Base-by-base conservation (phyloP, 176 grass and related monocot species). In the Hordeum marinum region DNA sequence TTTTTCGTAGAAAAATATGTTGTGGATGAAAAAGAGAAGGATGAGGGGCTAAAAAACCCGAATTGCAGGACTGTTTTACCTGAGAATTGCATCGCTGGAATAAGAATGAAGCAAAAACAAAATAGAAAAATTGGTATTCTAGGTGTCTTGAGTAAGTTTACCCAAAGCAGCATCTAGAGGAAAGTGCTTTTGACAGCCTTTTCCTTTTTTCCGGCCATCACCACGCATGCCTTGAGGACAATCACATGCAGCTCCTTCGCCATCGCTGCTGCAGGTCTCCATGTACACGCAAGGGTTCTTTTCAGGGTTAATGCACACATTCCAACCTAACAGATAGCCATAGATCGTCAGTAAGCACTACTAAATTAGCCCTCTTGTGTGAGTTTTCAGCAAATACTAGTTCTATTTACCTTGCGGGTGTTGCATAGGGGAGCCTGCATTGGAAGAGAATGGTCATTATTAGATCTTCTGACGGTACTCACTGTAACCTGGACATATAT, bases 371-470 rank as follows among this genome's bases (percentile, higher is more conserved):
- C 15, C 9, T 52, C 41, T 65, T 18, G 20, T 68, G 35, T 0
- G 0, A 20, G 11, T 37, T 9, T 14, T 20, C 2, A 13, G 63
- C 21, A 60, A 34, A 24, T n/a, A 9, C 8, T 57, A 11, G 13
- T 20, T 35, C 9, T 75, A 23, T 23, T 11, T 81, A 87, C 60
- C 69, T 87, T 66, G 70, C 1, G 20, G 25, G 68, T 82, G 85
- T 68, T 75, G 78, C 7, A 3, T 58, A 26, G 79, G 85, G 12
- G 69, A 43, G 43, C 36, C 79, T 87, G 79, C 78, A 87, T 11
- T 57, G 7, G 18, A 76, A 68, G 39, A 43, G 5, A 34, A 59
- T 0, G 0, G 1, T 58, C 35, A 58, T 58, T 12, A 32, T 87
- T 82, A 87, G 23, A 87, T 55, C 15, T 64, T 54, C 6, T 32